A percentile compares a stretch with the other conserved stretches of the same genome.
Conservation (phyloP, 1,284 basidiomycete genomes). For the Tilletia setariae region DNA sequence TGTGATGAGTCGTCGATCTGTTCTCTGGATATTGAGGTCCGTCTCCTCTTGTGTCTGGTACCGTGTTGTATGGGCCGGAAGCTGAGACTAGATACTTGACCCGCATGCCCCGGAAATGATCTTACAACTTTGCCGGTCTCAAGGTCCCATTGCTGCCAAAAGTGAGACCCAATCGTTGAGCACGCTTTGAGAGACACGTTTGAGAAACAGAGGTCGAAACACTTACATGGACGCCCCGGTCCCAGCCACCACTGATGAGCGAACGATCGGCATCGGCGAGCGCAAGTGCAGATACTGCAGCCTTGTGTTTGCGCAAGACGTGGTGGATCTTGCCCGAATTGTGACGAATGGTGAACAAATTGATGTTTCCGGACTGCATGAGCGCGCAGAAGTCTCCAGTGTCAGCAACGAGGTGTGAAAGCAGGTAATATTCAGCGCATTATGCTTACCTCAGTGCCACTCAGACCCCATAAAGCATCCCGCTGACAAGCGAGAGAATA, state of each 20-base stretch:
- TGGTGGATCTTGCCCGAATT: conserved; percentile 78
- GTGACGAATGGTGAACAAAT: conserved; percentile 87
- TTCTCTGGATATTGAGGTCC: neutral
- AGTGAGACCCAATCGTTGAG: conserved; percentile 93
- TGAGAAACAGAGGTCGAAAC: neutral
- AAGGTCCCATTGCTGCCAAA: conserved; percentile 86
- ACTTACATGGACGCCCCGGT: conserved; percentile 79
- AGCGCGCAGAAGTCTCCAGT: neutral
- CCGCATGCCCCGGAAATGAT: conserved; percentile 75
- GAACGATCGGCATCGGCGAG: conserved; percentile 76
- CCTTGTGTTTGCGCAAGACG: conserved; percentile 66
- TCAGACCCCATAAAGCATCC: conserved; percentile 47
- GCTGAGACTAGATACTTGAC: conserved; percentile 78
- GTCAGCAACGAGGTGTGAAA: too few species aligned
- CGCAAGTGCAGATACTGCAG: conserved; percentile 79
- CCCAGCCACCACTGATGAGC: conserved; percentile 90
- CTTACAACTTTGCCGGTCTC: conserved; percentile 80
- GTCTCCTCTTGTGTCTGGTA: conserved; percentile 4
- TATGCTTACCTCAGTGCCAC: conserved; percentile 27
- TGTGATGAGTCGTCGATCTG: neutral
- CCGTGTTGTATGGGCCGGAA: conserved; percentile 63
- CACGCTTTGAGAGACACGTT: neutral
- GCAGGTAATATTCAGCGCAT: neutral
- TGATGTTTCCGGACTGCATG: conserved; percentile 55
- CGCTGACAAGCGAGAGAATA: conserved; percentile 50